A percentile compares a stretch with the other conserved stretches of the same genome.
These are phyloP conservation scores for Nannochloropsis oceanica DNA, from an alignment of 108 stramenopile species.

Conservation along the genomic window DNA sequence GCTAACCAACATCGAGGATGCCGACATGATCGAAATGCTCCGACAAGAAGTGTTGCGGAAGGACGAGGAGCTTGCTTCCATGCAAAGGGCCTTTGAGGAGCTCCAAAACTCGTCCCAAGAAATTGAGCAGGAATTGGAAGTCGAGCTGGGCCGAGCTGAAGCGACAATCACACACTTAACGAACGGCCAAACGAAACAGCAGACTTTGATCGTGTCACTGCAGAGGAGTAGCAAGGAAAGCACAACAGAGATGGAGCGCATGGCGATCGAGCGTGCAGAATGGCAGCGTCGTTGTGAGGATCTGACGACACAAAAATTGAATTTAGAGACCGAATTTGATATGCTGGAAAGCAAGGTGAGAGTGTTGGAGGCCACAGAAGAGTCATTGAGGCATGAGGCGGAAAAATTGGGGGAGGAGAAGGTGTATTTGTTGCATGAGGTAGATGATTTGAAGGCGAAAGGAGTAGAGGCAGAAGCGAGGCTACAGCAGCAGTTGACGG, in stretches of 20 bases:
- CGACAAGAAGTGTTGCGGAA: not conserved
- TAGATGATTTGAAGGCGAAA: not conserved
- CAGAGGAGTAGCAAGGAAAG: not conserved
- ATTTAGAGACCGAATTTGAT: not conserved
- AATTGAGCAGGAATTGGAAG: conserved; percentile 25
- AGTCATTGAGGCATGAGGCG: not conserved
- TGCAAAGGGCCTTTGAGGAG: conserved; percentile 19
- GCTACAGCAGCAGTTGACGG: not conserved
- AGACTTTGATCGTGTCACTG: not conserved
- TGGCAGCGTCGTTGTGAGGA: not conserved
- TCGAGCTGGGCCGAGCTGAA: conserved; percentile 20
- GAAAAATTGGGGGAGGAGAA: not conserved
- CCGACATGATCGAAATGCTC: not conserved
- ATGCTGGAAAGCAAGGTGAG: not conserved
- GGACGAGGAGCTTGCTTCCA: not conserved
- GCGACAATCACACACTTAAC: not conserved
- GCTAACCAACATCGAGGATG: not conserved
- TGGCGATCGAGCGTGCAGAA: not conserved
- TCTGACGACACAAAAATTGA: not conserved
- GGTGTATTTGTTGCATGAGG: not conserved
- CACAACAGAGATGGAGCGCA: not conserved
- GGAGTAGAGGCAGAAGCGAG: not conserved
- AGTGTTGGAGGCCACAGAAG: not conserved
- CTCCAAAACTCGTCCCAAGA: conserved; percentile 22
- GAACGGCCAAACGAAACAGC: not conserved